Evolutionary conservation across 2,329 filamentous ascomycete genomes (phyloP).

Genomic region (Trichoderma sp.): DNA sequence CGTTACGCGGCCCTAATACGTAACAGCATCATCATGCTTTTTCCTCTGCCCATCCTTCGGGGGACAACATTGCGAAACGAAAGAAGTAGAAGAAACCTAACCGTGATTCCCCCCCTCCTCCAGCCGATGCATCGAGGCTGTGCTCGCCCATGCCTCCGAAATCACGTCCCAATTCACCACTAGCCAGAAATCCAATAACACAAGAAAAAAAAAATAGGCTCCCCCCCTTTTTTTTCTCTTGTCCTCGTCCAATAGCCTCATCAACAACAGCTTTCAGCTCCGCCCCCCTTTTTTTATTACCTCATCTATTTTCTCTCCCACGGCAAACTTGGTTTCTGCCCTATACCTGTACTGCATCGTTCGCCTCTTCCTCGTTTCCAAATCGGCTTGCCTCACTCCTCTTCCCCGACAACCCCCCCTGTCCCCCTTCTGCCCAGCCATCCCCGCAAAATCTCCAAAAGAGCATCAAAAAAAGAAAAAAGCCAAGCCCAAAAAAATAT

Average conservation of each 20-base stretch:
- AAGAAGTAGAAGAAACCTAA: neutral
- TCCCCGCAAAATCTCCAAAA: slow-evolving; percentile 14
- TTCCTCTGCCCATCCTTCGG: neutral
- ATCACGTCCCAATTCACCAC: neutral
- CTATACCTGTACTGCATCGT: neutral
- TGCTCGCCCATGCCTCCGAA: neutral
- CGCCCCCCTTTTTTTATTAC: neutral
- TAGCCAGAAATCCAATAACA: neutral
- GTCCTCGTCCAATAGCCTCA: neutral
- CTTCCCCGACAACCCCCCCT: neutral
- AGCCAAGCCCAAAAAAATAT: neutral
- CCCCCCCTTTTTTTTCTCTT: neutral
- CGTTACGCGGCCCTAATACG: neutral
- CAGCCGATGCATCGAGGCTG: slow-evolving; percentile 3
- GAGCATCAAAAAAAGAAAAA: neutral
- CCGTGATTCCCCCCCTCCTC: neutral
- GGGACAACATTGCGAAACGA: neutral
- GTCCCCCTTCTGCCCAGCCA: neutral
- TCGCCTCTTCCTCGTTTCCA: neutral
- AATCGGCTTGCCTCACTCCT: neutral
- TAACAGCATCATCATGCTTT: neutral
- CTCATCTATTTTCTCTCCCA: neutral
- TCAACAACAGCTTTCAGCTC: neutral
- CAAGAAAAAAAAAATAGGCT: neutral
- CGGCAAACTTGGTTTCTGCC: neutral